Base-by-base conservation (phyloP, 2,329 filamentous ascomycete species). In the Ophidiomyces ophidiicola region DNA sequence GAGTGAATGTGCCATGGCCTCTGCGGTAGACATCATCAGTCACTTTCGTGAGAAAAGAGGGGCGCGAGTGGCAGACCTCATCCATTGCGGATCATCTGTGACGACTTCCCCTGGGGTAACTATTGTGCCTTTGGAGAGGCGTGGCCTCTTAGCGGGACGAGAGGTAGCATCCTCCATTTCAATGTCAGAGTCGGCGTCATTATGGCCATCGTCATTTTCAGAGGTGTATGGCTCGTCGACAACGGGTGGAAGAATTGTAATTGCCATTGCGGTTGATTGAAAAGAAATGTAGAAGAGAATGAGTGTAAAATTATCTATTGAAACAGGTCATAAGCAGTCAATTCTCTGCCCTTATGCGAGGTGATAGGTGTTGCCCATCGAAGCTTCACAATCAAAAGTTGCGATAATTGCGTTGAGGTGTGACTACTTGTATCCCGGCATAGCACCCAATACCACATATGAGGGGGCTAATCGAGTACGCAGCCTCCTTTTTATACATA, bases 1-100 rank as follows among this genome's bases (percentile, higher is more conserved):
- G 72, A 32, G 82, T 69, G 60, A 84, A 94, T 35, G 90, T 98
- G 50, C 90, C 90, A 65, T 98, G 90, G 53, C 90, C 90, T 65
- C 86, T 83, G 56, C 25, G 24, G 18, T 31, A 26, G 3, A 17
- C 8, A 10, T 26, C 6, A 12, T 23, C 12, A 4, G 41, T 43
- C 10, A 23, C 20, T 19, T 37, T 6, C 32, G 12, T 21, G 40
- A 36, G 26, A 17, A 29, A 18, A 23, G 26, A n/a, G 17, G 6
- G 26, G 4, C 5, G n/a, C 15, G 18, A 12, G 10, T 29, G 14
- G 34, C 42, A 37, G 62, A 77, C 74, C 77, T 74, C 86, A 94
- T 94, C 83, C 83, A 94, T 67, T 93, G 84, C n/a, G 82, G 71
- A 59, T 93, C 84, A 44, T 78, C 74, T 5, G 86, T 94, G 51